A percentile compares a stretch with the other conserved stretches of the same genome.
Evolutionary conservation across 306 rosid species (phyloP).

Genomic region (Acacia crassicarpa): DNA sequence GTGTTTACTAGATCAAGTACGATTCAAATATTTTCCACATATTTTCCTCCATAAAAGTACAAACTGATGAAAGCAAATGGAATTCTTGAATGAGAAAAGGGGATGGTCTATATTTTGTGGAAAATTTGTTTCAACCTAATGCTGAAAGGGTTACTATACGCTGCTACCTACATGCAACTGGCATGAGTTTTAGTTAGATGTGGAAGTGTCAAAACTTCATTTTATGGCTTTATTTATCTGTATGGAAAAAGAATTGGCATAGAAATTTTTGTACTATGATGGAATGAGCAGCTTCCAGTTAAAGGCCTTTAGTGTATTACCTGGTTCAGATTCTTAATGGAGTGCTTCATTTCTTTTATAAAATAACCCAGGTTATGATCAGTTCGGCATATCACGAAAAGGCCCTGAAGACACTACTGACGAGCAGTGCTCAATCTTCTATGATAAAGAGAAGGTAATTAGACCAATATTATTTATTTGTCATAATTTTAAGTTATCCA

Average conservation of each 20-base stretch:
- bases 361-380: constrained; percentile 72
- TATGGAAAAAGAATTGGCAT: not conserved
- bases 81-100: not conserved
- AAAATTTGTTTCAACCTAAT: constrained; percentile 15
- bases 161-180: not conserved
- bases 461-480: constrained; percentile 3
- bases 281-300: not conserved
- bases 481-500: not conserved
- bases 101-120: not conserved
- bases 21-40: not conserved
- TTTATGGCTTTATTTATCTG: not conserved
- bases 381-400: constrained; percentile 84
- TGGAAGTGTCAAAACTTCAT: not conserved
- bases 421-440: constrained; percentile 92
- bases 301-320: constrained; percentile 24
- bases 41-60: not conserved
- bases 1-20: constrained; percentile 5
- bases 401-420: constrained; percentile 84
- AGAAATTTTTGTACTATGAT: not conserved
- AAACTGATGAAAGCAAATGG: not conserved
- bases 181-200: not conserved
- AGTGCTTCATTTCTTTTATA: constrained; percentile 15
- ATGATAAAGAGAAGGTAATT: constrained; percentile 82
- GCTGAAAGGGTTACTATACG: constrained; percentile 1
- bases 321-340: constrained; percentile 27